Percentiles rank a stretch among this genome's conserved stretches.
These are phyloP conservation scores for Dacryopinax spathularia DNA, from an alignment of 768 basidiomycete species.

Conservation along the genomic window DNA sequence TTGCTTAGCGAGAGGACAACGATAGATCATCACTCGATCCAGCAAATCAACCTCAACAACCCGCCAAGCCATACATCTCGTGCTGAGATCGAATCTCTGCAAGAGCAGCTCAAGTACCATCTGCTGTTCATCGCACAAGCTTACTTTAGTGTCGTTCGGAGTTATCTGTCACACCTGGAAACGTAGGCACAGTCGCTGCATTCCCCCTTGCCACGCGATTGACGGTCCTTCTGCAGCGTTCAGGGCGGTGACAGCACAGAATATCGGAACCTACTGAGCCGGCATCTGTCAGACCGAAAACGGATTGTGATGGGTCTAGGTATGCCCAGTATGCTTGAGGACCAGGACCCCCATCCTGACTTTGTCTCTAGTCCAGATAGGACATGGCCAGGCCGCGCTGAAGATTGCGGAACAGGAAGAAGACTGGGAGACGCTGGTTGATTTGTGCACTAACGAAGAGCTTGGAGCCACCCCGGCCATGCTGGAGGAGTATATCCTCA, in stretches of 20 bases:
- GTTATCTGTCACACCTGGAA: not conserved
- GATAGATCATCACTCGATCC: not conserved
- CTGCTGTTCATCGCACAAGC: not conserved
- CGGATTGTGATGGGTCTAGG: not conserved
- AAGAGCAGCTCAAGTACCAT: not conserved
- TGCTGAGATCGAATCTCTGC: not conserved
- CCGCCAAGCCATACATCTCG: not conserved
- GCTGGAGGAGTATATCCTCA: constrained; percentile 55
- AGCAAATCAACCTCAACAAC: not conserved
- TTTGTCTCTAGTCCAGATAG: not conserved
- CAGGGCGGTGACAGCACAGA: not conserved
- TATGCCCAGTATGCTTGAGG: not conserved
- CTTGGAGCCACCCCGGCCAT: constrained; percentile 10
- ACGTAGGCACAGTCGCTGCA: not conserved
- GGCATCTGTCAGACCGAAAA: not conserved
- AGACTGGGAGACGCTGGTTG: not conserved
- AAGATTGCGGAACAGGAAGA: not conserved
- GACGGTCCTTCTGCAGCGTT: not conserved
- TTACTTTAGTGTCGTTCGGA: not conserved
- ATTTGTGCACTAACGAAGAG: not conserved
- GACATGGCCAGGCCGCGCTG: not conserved
- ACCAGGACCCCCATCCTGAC: not conserved
- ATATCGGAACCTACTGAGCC: not conserved
- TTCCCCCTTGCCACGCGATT: not conserved
- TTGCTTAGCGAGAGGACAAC: not conserved